Percentiles rank a stretch among this genome's conserved stretches.
Evolutionary conservation across 2,329 filamentous ascomycete genomes (phyloP).

Genomic region (Myriosclerotinia duriaeana): DNA sequence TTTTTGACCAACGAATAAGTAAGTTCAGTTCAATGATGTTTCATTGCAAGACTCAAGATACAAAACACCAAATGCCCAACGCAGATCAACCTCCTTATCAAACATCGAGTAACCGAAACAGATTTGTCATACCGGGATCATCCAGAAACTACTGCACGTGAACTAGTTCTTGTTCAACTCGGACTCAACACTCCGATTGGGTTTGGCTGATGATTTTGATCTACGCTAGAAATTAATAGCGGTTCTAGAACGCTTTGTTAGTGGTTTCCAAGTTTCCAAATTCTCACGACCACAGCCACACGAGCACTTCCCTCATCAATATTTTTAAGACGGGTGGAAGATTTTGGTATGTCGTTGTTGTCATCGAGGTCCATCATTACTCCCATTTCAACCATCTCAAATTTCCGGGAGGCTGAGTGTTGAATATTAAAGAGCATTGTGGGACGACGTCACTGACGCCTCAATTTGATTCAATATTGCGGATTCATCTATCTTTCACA

Average conservation of each 20-base stretch:
- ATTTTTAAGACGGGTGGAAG: neutral
- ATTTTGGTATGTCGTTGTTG: neutral
- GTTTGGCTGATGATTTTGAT: neutral
- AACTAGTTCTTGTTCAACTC: neutral
- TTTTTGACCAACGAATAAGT: neutral
- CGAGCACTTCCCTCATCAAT: neutral
- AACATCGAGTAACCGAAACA: neutral
- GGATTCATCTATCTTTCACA: too few relatives aligned
- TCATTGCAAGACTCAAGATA: neutral
- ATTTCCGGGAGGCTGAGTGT: too few relatives aligned
- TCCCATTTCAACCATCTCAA: neutral
- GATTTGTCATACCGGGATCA: neutral
- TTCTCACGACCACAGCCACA: neutral
- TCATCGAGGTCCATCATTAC: neutral
- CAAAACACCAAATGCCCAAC: neutral
- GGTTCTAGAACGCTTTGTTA: slow-evolving; percentile 8
- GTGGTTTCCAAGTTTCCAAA: neutral
- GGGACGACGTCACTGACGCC: neutral
- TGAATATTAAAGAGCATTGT: too few relatives aligned
- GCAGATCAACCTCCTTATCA: neutral
- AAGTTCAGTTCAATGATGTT: neutral
- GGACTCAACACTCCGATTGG: neutral
- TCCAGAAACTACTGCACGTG: neutral
- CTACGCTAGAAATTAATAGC: neutral
- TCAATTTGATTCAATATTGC: neutral